These are phyloP conservation scores for Colletotrichum zoysiae DNA, from an alignment of 2,329 filamentous ascomycete species.

Conservation along the genomic window DNA sequence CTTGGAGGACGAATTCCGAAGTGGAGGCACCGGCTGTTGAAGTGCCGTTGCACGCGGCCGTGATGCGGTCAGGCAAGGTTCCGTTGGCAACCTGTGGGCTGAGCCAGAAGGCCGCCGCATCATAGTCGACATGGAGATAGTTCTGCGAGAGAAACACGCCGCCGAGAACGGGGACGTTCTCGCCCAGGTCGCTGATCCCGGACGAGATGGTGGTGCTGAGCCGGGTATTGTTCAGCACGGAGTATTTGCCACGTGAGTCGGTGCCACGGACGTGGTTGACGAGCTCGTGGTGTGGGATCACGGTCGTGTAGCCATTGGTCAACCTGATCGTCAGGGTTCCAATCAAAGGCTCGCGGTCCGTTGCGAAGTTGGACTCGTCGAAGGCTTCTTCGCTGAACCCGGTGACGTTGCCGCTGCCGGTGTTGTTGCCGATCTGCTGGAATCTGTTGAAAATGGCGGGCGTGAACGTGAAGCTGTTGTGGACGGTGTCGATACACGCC, in stretches of 20 bases:
- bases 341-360: constrained; percentile 30
- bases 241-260: constrained; percentile 38
- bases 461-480: constrained; percentile 41
- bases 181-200: constrained; percentile 38
- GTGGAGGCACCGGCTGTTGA: background rate
- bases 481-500: constrained; percentile 43
- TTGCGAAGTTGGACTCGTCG: constrained; percentile 14
- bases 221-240: constrained; percentile 34
- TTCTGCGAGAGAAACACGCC: constrained; percentile 43
- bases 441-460: constrained; percentile 39
- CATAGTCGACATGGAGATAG: constrained; percentile 41
- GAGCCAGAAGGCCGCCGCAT: constrained; percentile 40
- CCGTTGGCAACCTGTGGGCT: constrained; percentile 39
- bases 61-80: constrained; percentile 29
- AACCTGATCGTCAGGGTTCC: constrained; percentile 41
- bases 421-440: constrained; percentile 22
- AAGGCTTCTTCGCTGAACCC: constrained; percentile 12
- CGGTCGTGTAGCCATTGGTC: constrained; percentile 41
- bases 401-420: constrained; percentile 22
- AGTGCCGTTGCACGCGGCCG: constrained; percentile 34
- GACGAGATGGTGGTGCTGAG: constrained; percentile 35
- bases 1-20: constrained; percentile 20
- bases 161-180: constrained; percentile 40
- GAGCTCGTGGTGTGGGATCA: constrained; percentile 43
- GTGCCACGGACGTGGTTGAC: constrained; percentile 40